Percentiles rank a stretch among this genome's conserved stretches.
Evolutionary conservation across 441 rosid species (phyloP).

Genomic region (Lepidium campestre): DNA sequence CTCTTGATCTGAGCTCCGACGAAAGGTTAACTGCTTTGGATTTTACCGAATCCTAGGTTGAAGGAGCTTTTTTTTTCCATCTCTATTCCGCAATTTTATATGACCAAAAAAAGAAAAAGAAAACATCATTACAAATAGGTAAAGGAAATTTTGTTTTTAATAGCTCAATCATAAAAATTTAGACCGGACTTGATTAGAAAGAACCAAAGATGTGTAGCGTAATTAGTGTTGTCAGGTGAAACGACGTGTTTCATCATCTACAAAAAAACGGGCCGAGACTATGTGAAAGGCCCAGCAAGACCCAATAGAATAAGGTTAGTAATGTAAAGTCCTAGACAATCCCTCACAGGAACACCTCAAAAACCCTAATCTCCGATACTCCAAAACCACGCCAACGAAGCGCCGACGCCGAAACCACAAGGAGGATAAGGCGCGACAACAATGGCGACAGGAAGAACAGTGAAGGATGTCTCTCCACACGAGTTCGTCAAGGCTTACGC

Average conservation of each 20-base stretch:
- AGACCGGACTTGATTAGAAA: no score
- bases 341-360: constrained; percentile 1
- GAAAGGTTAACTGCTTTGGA: neutral
- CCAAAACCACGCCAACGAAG: neutral
- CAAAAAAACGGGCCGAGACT: neutral
- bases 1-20: constrained; percentile 27
- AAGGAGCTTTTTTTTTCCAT: neutral
- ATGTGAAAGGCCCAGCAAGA: neutral
- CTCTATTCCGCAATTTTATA: neutral
- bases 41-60: neutral
- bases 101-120: neutral
- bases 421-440: neutral
- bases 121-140: no score
- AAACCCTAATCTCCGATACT: constrained; percentile 16
- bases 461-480: constrained; percentile 45
- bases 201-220: no score
- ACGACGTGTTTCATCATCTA: no score
- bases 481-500: constrained; percentile 49
- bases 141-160: no score
- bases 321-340: neutral
- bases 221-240: no score
- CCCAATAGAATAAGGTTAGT: constrained; percentile 1
- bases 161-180: no score
- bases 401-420: constrained; percentile 28
- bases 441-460: constrained; percentile 38